A percentile compares a stretch with the other conserved stretches of the same genome.
Conservation (phyloP, 2,329 filamentous ascomycete species). For the Aspergillus novofumigatus region DNA sequence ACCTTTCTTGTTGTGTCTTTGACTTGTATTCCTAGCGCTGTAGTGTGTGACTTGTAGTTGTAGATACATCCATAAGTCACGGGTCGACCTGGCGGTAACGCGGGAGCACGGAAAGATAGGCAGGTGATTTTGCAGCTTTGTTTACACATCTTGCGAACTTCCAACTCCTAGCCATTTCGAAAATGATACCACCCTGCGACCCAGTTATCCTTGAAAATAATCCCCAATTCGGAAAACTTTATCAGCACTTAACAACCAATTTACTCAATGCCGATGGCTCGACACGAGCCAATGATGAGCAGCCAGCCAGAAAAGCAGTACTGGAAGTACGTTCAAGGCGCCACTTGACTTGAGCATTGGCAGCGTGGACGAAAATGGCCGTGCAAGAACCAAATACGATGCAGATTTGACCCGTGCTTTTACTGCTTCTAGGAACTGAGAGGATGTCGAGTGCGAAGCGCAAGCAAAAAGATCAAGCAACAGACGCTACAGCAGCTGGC, state of each 20-base stretch:
- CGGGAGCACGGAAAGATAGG: neutral
- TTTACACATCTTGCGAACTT: neutral
- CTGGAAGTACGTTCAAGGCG: slow-evolving; percentile 27
- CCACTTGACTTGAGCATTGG: neutral
- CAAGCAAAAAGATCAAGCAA: slow-evolving; percentile 32
- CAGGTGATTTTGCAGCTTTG: neutral
- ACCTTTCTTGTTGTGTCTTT: neutral
- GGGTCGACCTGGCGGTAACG: neutral
- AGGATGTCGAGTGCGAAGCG: slow-evolving; percentile 26
- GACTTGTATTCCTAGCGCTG: neutral
- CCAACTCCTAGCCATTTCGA: neutral
- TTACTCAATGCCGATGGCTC: slow-evolving; percentile 41
- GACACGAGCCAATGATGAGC: slow-evolving; percentile 28
- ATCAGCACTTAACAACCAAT: slow-evolving; percentile 35
- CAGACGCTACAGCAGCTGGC: slow-evolving; percentile 29
- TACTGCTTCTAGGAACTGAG: slow-evolving; percentile 30
- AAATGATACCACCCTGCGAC: slow-evolving; percentile 43
- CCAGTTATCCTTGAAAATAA: slow-evolving; percentile 37
- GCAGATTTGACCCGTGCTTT: neutral
- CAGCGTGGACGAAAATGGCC: neutral
- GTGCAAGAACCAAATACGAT: neutral
- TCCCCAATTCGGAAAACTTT: slow-evolving; percentile 40
- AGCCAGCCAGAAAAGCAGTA: slow-evolving; percentile 26
- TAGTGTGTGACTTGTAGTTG: neutral
- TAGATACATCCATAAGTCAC: neutral